Evolutionary conservation across 2,329 filamentous ascomycete genomes (phyloP).

Genomic region (Aspergillus chevalieri): DNA sequence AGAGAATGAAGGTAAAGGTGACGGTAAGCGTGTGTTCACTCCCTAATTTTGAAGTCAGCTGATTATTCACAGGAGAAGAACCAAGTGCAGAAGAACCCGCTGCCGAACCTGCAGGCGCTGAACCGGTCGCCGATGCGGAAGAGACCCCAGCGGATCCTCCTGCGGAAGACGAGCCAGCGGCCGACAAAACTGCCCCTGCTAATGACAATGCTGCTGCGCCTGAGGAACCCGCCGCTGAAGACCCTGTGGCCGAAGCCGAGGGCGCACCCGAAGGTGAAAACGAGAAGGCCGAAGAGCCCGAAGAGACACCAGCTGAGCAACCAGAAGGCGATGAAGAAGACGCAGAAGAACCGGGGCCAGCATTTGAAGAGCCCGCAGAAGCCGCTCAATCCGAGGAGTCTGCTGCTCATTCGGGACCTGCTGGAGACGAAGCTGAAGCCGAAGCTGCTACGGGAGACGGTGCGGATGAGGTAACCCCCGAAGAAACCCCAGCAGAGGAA

Average conservation of each 20-base stretch:
- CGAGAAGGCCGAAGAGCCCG: neutral
- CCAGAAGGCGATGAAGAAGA: neutral
- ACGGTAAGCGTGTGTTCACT: constrained; percentile 16
- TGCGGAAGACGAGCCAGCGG: constrained; percentile 4
- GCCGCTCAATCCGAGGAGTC: constrained; percentile 5
- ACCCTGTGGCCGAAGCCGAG: constrained; percentile 1
- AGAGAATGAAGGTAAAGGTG: constrained; percentile 11
- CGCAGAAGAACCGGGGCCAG: neutral
- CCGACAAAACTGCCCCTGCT: constrained; percentile 2
- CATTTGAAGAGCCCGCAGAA: constrained; percentile 3
- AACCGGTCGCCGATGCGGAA: constrained; percentile 6
- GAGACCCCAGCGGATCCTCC: neutral
- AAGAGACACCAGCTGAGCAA: neutral
- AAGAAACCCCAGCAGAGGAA: constrained; percentile 10
- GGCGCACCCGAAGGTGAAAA: neutral
- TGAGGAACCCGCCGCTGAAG: constrained; percentile 10
- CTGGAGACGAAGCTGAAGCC: constrained; percentile 6
- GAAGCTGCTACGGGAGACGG: neutral
- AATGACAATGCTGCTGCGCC: constrained; percentile 2
- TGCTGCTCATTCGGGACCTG: constrained; percentile 6
- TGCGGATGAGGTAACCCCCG: constrained; percentile 1
- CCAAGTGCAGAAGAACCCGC: constrained; percentile 7
- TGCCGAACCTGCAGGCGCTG: constrained; percentile 6
- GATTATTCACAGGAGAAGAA: constrained; percentile 7
- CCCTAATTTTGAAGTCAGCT: constrained; percentile 5